Percentiles rank a stretch among this genome's conserved stretches.
Conservation (phyloP, 805 yeast species). For the Candida andamanensis region DNA sequence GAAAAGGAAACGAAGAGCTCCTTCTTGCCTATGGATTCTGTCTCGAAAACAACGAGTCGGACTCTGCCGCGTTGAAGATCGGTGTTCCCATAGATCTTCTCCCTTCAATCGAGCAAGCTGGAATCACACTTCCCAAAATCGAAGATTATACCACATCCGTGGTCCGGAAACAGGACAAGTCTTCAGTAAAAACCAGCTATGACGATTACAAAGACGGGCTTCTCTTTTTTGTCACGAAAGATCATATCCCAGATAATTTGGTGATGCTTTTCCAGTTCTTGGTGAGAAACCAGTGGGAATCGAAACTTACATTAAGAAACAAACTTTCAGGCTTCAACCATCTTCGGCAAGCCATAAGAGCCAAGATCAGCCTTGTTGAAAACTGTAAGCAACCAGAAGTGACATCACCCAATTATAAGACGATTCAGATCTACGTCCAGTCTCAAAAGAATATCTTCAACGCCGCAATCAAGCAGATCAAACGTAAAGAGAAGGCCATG, state of each 20-base stretch:
- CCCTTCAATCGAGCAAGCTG: slow-evolving; percentile 26
- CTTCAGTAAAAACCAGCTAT: slow-evolving; percentile 5
- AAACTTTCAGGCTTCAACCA: slow-evolving; percentile 57
- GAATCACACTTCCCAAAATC: slow-evolving; percentile 33
- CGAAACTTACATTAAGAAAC: slow-evolving; percentile 44
- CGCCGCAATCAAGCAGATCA: slow-evolving; percentile 39
- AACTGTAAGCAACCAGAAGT: slow-evolving; percentile 3
- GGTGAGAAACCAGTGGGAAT: slow-evolving; percentile 47
- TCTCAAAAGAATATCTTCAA: slow-evolving; percentile 48
- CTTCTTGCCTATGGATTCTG: slow-evolving; percentile 81
- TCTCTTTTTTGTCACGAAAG: slow-evolving; percentile 34
- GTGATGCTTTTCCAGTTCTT: slow-evolving; percentile 51
- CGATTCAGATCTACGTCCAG: slow-evolving; percentile 42
- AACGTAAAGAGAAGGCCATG: slow-evolving; percentile 41
- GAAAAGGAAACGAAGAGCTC: slow-evolving; percentile 80
- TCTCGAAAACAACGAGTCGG: slow-evolving; percentile 51
- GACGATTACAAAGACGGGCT: slow-evolving; percentile 25
- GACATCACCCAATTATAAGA: slow-evolving; percentile 4
- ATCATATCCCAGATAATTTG: slow-evolving; percentile 39
- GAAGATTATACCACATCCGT: slow-evolving; percentile 38
- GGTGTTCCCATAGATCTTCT: slow-evolving; percentile 40
- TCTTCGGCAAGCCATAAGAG: slow-evolving; percentile 44
- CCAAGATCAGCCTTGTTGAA: slow-evolving; percentile 39
- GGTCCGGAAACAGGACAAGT: slow-evolving; percentile 9
- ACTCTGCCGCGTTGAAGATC: slow-evolving; percentile 54